These are phyloP conservation scores for Colletotrichum theobromicola DNA, from an alignment of 2,329 filamentous ascomycete genomes.

Conservation along the genomic window DNA sequence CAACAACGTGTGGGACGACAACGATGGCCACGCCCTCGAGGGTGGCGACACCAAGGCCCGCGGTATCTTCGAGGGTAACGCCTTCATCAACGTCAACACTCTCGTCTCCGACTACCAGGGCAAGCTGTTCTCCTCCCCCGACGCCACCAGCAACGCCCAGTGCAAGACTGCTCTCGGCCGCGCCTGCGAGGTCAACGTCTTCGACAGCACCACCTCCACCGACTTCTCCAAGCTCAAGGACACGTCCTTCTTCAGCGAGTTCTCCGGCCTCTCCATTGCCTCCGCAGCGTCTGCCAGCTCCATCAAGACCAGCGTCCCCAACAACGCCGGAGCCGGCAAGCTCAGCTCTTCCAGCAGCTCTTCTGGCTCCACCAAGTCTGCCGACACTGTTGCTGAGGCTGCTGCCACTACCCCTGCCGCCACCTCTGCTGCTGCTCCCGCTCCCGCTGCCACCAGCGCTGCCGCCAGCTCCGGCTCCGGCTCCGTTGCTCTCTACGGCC, in stretches of 20 bases:
- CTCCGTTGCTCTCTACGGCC: conserved; percentile 35
- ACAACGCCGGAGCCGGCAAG: conserved; percentile 13
- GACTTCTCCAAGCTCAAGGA: background rate
- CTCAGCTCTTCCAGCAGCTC: background rate
- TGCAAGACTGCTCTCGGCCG: conserved; percentile 18
- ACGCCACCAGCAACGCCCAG: conserved; percentile 9
- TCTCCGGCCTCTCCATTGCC: background rate
- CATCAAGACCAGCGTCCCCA: conserved; percentile 16
- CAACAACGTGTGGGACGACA: conserved; percentile 32
- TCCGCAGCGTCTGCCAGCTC: background rate
- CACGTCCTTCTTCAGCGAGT: conserved; percentile 1
- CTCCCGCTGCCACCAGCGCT: background rate
- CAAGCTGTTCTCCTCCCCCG: conserved; percentile 28
- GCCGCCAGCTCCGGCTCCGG: background rate
- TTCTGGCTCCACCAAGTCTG: background rate
- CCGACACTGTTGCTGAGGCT: background rate
- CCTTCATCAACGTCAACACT: conserved; percentile 26
- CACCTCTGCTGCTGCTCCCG: background rate
- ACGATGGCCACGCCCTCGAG: conserved; percentile 31
- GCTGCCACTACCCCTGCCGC: background rate
- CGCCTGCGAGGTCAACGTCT: conserved; percentile 10
- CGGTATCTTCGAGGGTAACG: conserved; percentile 31
- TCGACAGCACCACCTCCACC: conserved; percentile 4
- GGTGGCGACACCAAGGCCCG: conserved; percentile 24
- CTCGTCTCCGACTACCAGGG: conserved; percentile 27